Base-by-base conservation (phyloP, 2,329 filamentous ascomycete species). In the Colletotrichum kahawae region DNA sequence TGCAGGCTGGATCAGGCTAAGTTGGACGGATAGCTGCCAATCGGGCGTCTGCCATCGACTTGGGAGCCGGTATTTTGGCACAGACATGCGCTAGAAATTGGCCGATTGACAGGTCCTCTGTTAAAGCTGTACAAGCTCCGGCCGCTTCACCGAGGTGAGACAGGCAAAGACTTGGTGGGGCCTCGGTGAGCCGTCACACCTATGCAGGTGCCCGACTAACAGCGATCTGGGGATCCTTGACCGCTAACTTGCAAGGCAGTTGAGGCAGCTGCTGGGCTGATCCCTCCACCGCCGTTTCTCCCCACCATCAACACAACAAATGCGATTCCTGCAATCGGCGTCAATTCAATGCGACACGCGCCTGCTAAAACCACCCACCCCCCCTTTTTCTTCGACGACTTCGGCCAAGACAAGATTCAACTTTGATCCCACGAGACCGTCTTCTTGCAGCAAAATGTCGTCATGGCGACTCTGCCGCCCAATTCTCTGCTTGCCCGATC, bases 391-490 rank as follows among this genome's bases (percentile, higher is more conserved):
- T 48, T 33, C 18, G 56, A 29, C 18, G 29, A 43, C 24, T 21
- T 43, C 29, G 43, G 29, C n/a, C 12, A 43, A 38, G 31, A 63
- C 21, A 56, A 71, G 33, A 36, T 16, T 24, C 56, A 59, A 33
- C 63, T 59, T 18, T 72, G 69, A 59, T 65, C 63, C 13, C 14
- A 33, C 29, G 27, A 36, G 16, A 29, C 54, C 54, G 33, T 31
- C 48, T 5, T 51, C 16, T 33, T 14, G 29, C 48, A 67, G 54
- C 65, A 81, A 67, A 63, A 83, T 82, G 82, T 77, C 77, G 76
- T 74, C 68, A 84, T 84, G 82, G 80, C 82, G 67, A 77, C 79
- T 71, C 74, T 78, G 60, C 81, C 81, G 65, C 67, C 82, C 72
- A 82, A 81, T 66, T 78, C 81, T 29, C 78, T 81, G 59, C 73